Percentiles rank a stretch among this genome's conserved stretches.
These are phyloP conservation scores for Closterium sp. DNA, from an alignment of 139 green algal genomes.

Conservation along the genomic window DNA sequence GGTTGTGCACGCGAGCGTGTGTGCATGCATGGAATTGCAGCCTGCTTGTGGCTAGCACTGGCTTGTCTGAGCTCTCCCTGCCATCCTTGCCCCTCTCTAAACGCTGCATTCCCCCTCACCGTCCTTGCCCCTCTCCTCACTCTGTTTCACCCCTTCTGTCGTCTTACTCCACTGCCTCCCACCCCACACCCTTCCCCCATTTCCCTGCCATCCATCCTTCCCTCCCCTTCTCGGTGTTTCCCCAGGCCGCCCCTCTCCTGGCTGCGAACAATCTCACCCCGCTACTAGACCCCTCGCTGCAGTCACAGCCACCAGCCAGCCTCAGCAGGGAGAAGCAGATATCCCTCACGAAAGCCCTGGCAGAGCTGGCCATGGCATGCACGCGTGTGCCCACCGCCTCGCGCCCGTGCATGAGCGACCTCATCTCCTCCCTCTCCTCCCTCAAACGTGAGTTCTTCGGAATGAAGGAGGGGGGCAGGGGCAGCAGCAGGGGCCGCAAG, in stretches of 20 bases:
- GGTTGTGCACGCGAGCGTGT: no score
- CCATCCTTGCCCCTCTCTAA: no score
- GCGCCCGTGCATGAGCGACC: background rate
- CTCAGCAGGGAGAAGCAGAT: background rate
- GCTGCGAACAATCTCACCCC: background rate
- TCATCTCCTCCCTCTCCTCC: background rate
- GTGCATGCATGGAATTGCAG: no score
- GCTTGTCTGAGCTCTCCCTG: no score
- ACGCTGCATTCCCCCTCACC: no score
- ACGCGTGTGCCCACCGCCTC: background rate
- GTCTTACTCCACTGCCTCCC: background rate
- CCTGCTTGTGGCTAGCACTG: no score
- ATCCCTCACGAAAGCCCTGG: background rate
- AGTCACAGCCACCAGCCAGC: background rate
- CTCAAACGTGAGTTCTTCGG: background rate
- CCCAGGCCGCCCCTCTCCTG: background rate
- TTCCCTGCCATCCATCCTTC: background rate
- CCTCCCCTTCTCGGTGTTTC: background rate
- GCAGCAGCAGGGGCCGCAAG: background rate
- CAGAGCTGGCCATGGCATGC: background rate
- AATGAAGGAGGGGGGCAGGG: background rate
- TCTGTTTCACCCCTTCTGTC: background rate
- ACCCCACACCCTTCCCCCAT: no score
- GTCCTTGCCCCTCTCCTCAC: background rate
- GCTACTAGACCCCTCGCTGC: background rate